phyloP scores from a whole-genome alignment of 164 flowering plant species.

The Buxus sempervirens region DNA sequence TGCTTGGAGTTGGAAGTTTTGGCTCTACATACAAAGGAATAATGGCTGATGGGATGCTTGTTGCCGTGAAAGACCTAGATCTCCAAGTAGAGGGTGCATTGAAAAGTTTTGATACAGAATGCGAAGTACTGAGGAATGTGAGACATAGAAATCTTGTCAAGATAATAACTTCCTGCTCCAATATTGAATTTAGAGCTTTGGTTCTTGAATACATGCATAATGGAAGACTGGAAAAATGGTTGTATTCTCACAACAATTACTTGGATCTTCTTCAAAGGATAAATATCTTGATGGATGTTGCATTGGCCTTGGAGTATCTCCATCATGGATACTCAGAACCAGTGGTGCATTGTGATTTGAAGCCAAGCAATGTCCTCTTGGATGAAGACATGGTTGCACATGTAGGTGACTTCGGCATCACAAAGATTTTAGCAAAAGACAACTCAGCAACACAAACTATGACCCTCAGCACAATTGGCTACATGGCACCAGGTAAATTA shows the following conservation, averaged over 20 bases:
- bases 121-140: neutral
- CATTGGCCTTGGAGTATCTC: neutral
- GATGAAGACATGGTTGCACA: neutral
- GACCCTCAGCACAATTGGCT: neutral
- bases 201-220: neutral
- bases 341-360: neutral
- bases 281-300: conserved; percentile 3
- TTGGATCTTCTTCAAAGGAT: conserved; percentile 4
- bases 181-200: neutral
- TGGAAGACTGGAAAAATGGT: neutral
- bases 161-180: neutral
- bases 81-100: neutral
- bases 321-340: neutral
- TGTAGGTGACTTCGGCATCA: neutral
- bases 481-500: neutral
- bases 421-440: neutral
- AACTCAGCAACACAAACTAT: neutral
- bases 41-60: neutral
- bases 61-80: conserved; percentile 6
- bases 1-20: conserved; percentile 4
- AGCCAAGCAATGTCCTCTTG: neutral
- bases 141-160: conserved; percentile 8
- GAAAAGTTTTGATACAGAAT: conserved; percentile 7
- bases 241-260: neutral
- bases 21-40: neutral